phyloP scores from a whole-genome alignment of 768 basidiomycete species.

The Kwoniella heveanensis region DNA sequence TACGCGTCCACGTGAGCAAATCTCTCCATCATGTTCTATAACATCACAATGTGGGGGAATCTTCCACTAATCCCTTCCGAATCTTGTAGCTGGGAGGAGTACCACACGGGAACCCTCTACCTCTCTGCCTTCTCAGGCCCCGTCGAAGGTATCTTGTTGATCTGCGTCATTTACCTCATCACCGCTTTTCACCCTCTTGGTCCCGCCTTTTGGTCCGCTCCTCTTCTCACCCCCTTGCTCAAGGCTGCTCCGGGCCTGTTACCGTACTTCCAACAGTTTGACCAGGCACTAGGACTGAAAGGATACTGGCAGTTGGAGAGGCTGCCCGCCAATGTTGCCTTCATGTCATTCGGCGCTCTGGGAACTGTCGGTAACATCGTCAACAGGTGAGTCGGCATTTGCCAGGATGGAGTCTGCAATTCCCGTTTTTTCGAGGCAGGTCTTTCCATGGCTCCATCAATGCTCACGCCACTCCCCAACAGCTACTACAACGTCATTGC shows the following conservation, averaged over 20 bases:
- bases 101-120: conserved; percentile 72
- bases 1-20: conserved; percentile 67
- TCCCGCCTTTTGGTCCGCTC: conserved; percentile 44
- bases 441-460: no score
- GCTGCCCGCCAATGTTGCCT: conserved; percentile 76
- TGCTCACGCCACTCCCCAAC: no score
- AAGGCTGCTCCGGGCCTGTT: conserved; percentile 22
- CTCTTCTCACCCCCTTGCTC: conserved; percentile 32
- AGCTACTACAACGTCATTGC: conserved; percentile 81
- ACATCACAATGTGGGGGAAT: no score
- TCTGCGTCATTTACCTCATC: conserved; percentile 72
- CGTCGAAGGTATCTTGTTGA: conserved; percentile 91
- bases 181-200: conserved; percentile 70
- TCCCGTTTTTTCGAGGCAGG: not conserved
- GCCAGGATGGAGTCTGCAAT: not conserved
- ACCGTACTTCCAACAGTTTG: conserved; percentile 21
- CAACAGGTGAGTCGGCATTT: conserved; percentile 60
- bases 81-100: conserved; percentile 61
- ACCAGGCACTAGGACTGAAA: conserved; percentile 32
- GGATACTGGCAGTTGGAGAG: conserved; percentile 55
- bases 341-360: conserved; percentile 77
- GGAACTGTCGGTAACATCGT: conserved; percentile 78
- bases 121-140: conserved; percentile 93
- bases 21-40: not conserved
- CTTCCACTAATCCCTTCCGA: not conserved